phyloP scores from a whole-genome alignment of 2,329 filamentous ascomycete species.

The Microdochium nivale region DNA sequence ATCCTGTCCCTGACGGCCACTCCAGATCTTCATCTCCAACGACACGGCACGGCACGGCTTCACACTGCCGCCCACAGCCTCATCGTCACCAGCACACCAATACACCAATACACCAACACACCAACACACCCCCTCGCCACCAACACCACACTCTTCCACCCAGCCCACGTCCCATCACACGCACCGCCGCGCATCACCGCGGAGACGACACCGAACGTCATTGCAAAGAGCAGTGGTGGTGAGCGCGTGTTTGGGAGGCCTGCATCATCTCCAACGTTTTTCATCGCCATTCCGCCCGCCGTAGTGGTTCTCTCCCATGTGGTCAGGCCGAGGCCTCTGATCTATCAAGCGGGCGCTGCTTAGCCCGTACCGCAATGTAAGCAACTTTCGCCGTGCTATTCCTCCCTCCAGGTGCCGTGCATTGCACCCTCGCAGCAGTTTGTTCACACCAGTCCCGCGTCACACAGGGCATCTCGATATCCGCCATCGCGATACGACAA shows the following conservation, averaged over 20 bases:
- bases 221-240: no score
- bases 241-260: neutral
- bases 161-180: no score
- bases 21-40: no score
- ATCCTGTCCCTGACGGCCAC: no score
- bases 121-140: no score
- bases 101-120: no score
- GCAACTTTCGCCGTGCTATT: neutral
- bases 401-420: neutral
- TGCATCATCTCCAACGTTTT: neutral
- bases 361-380: neutral
- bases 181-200: no score
- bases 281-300: neutral
- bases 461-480: constrained; percentile 43
- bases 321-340: neutral
- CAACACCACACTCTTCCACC: no score
- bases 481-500: constrained; percentile 52
- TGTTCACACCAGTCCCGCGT: neutral
- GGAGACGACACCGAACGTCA: no score
- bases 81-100: no score
- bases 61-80: no score
- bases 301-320: neutral
- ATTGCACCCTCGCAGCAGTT: neutral
- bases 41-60: no score
- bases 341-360: neutral